Evolutionary conservation across 768 basidiomycete species (phyloP).

Genomic region (Tricholomella constricta): DNA sequence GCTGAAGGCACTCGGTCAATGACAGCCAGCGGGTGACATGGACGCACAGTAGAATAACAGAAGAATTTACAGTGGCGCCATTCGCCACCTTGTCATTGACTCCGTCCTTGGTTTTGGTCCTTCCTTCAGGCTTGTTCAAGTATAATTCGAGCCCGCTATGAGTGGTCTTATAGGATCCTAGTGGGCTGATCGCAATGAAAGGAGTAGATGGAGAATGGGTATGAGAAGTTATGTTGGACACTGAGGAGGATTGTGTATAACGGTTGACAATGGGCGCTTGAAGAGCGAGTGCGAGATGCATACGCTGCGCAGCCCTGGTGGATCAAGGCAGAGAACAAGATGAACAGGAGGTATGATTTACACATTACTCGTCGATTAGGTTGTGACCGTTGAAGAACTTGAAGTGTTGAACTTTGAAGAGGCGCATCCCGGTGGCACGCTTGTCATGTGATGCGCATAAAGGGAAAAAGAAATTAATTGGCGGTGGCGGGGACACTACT

Average conservation of each 20-base stretch:
- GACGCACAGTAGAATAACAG: conserved; percentile 33
- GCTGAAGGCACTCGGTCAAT: conserved; percentile 18
- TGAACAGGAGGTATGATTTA: not conserved
- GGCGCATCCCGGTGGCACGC: not conserved
- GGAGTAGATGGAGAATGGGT: not conserved
- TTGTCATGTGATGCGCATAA: conserved; percentile 10
- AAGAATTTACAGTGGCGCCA: conserved; percentile 44
- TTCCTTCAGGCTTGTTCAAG: conserved; percentile 31
- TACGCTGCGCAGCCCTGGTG: conserved; percentile 1
- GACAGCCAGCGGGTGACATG: not conserved
- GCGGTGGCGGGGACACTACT: conserved; percentile 5
- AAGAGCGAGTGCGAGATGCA: not conserved
- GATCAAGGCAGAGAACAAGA: not conserved
- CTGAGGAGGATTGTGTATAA: conserved; percentile 25
- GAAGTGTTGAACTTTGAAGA: not conserved
- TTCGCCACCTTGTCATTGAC: conserved; percentile 37
- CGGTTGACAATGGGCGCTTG: conserved; percentile 22
- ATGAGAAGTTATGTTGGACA: conserved; percentile 16
- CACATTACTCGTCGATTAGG: conserved; percentile 9
- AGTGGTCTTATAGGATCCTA: conserved; percentile 27
- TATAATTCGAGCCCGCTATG: conserved; percentile 32
- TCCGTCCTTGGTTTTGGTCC: conserved; percentile 28
- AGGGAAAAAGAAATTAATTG: conserved; percentile 1
- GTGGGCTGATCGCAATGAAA: conserved; percentile 31
- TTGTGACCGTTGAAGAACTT: too few species aligned